Percentiles rank a stretch among this genome's conserved stretches.
These are phyloP conservation scores for Suillus fuscotomentosus DNA, from an alignment of 768 basidiomycete genomes.

Conservation along the genomic window DNA sequence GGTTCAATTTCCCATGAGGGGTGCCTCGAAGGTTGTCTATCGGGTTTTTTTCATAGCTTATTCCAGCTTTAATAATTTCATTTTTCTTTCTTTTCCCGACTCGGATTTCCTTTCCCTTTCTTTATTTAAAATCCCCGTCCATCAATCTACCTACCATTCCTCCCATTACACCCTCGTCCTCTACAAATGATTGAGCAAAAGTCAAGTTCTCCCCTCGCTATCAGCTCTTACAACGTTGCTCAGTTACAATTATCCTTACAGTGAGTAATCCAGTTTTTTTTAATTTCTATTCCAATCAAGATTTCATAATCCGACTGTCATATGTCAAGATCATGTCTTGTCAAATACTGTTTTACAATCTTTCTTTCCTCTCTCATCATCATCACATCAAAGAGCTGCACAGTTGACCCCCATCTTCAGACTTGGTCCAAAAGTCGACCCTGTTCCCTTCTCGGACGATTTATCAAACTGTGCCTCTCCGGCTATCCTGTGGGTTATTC, in stretches of 20 bases:
- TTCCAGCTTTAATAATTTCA: constrained; percentile 7
- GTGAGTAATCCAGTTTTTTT: constrained; percentile 35
- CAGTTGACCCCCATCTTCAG: constrained; percentile 16
- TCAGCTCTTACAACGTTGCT: constrained; percentile 60
- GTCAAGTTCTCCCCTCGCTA: constrained; percentile 33
- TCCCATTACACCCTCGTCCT: constrained; percentile 3
- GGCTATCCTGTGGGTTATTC: constrained; percentile 42
- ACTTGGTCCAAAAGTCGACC: constrained; percentile 41
- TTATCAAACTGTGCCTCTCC: constrained; percentile 48
- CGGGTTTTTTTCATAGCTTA: constrained; percentile 6
- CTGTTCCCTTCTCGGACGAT: constrained; percentile 41
- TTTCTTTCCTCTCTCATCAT: constrained; percentile 12
- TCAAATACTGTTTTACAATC: constrained; percentile 13
- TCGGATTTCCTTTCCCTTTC: constrained; percentile 9
- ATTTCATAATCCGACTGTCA: constrained; percentile 24
- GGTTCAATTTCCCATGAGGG: constrained; percentile 25
- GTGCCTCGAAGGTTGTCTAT: constrained; percentile 2
- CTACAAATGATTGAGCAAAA: constrained; percentile 59
- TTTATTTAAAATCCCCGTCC: constrained; percentile 18
- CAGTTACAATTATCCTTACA: constrained; percentile 58
- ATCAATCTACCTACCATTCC: constrained; percentile 1
- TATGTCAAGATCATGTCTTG: constrained; percentile 29
- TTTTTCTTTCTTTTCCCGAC: constrained; percentile 8
- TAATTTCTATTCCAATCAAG: neutral
- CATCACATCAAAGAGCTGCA: neutral